Evolutionary conservation across 2,329 filamentous ascomycete species (phyloP).

Genomic region (Diaporthe longicolla): DNA sequence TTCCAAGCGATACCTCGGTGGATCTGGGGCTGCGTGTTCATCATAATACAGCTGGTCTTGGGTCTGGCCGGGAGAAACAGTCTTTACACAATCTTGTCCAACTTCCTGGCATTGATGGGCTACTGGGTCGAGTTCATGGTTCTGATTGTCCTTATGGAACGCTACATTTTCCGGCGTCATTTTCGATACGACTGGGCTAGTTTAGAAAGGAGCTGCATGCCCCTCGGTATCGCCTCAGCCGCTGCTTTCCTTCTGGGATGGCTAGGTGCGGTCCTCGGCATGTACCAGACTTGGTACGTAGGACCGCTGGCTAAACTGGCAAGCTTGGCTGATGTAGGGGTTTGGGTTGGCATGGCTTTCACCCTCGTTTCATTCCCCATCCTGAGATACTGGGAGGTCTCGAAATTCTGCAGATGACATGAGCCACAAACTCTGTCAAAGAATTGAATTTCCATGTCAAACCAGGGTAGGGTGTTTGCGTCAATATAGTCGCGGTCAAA

Average conservation of each 20-base stretch:
- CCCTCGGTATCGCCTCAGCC: conserved; percentile 73
- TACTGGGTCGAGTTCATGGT: conserved; percentile 79
- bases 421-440: too few species aligned
- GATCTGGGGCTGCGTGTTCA: conserved; percentile 3
- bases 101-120: conserved; percentile 79
- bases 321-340: conserved; percentile 46
- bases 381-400: conserved; percentile 5
- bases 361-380: conserved; percentile 45
- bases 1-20: neutral
- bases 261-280: conserved; percentile 75
- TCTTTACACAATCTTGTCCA: conserved; percentile 75
- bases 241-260: conserved; percentile 75
- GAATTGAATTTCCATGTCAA: too few species aligned
- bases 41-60: neutral
- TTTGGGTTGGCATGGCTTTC: conserved; percentile 47
- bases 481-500: too few species aligned
- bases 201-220: neutral
- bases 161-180: conserved; percentile 70
- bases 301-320: conserved; percentile 61
- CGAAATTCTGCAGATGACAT: neutral
- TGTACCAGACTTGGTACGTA: conserved; percentile 79
- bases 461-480: too few species aligned
- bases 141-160: conserved; percentile 72
- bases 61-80: conserved; percentile 7
- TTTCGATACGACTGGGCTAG: conserved; percentile 57